Evolutionary conservation across 2,329 filamentous ascomycete species (phyloP).

Genomic region (Aspergillus aculeatinus): DNA sequence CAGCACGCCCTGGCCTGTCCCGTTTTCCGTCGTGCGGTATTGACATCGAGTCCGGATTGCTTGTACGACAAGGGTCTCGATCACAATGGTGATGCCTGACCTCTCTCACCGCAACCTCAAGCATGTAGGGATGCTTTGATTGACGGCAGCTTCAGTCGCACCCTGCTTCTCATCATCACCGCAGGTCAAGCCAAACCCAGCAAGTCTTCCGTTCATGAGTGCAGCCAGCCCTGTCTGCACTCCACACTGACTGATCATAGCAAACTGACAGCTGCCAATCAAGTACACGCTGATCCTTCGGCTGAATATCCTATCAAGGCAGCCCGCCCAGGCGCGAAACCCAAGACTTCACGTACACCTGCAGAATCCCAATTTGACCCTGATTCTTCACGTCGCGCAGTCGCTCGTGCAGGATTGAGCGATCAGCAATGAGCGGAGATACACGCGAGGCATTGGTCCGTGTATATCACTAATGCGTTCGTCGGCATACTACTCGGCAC

Average conservation of each 20-base stretch:
- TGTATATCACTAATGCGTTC: neutral
- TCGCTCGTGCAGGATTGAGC: conserved; percentile 4
- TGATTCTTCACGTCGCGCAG: neutral
- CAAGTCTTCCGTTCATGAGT: neutral
- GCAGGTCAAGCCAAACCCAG: neutral
- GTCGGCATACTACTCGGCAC: neutral
- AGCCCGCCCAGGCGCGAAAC: neutral
- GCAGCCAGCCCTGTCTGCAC: neutral
- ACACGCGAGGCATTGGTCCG: conserved; percentile 1
- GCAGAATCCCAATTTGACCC: neutral
- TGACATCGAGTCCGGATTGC: neutral
- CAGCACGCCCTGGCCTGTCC: neutral
- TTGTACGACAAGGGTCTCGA: neutral
- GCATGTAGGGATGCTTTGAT: neutral
- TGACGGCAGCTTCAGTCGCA: neutral
- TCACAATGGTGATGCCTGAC: neutral
- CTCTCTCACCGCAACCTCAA: too few species aligned
- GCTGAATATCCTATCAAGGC: conserved; percentile 15
- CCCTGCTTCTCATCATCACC: neutral
- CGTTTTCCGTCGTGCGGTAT: neutral
- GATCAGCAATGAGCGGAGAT: conserved; percentile 1
- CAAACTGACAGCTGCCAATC: conserved; percentile 2
- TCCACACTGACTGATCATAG: neutral
- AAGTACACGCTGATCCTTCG: conserved; percentile 15
- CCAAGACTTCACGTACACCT: neutral